Evolutionary conservation across 169 alveolate species (phyloP).

Genomic region (Cryptosporidium ryanae): DNA sequence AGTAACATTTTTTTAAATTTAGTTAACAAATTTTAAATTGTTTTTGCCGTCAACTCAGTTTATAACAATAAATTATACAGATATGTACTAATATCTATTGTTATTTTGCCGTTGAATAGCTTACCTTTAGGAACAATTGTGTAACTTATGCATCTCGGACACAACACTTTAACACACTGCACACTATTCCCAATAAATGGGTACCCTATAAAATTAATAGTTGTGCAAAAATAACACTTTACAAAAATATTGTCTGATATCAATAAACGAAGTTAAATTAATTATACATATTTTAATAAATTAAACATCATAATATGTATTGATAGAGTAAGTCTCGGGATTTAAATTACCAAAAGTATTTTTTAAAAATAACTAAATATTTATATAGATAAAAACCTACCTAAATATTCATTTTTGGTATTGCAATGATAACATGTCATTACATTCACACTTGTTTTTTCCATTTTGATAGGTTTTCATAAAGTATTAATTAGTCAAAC

Average conservation of each 20-base stretch:
- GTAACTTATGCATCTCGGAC: conserved; percentile 34
- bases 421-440: conserved; percentile 41
- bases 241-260: conserved; percentile 17
- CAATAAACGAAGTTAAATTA: too few species aligned
- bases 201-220: conserved; percentile 51
- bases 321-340: too few species aligned
- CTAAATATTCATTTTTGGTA: conserved; percentile 34
- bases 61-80: neutral
- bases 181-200: conserved; percentile 47
- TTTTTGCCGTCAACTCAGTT: neutral
- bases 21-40: neutral
- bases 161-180: conserved; percentile 34
- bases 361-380: neutral
- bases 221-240: conserved; percentile 38
- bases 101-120: conserved; percentile 2
- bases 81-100: too few species aligned
- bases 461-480: neutral
- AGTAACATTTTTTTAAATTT: neutral
- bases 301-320: too few species aligned
- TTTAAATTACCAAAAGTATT: too few species aligned
- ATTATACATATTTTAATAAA: too few species aligned
- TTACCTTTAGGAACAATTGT: conserved; percentile 57
- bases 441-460: neutral
- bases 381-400: neutral
- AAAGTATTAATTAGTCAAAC: too few species aligned